Evolutionary conservation across 2,329 filamentous ascomycete genomes (phyloP).

Genomic region (Aspergillus melleus): DNA sequence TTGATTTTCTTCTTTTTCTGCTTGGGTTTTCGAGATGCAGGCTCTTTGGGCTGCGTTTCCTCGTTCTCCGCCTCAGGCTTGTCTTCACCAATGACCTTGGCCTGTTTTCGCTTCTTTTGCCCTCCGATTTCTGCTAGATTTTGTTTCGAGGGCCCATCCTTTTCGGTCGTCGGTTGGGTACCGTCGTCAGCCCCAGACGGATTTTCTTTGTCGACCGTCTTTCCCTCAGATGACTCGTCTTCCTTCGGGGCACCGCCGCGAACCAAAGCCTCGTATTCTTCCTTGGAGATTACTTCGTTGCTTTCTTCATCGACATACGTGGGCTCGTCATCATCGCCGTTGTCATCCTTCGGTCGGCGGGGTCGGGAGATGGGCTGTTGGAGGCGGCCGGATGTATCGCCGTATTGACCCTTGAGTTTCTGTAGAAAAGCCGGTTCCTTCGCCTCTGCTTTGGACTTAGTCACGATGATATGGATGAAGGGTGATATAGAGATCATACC

Average conservation of each 20-base stretch:
- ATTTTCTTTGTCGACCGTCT: conserved; percentile 8
- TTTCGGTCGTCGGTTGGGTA: conserved; percentile 13
- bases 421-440: conserved; percentile 46
- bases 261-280: conserved; percentile 43
- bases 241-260: conserved; percentile 22
- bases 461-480: conserved; percentile 3
- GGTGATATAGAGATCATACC: conserved; percentile 27
- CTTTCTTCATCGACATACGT: conserved; percentile 47
- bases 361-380: conserved; percentile 39
- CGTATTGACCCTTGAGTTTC: conserved; percentile 41
- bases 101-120: conserved; percentile 44
- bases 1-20: conserved; percentile 48
- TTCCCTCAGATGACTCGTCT: conserved; percentile 13
- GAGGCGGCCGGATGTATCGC: conserved; percentile 35
- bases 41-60: conserved; percentile 22
- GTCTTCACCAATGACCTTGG: conserved; percentile 42
- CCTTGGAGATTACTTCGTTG: conserved; percentile 46
- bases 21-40: conserved; percentile 35
- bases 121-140: conserved; percentile 43
- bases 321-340: conserved; percentile 45
- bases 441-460: conserved; percentile 30
- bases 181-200: conserved; percentile 11
- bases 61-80: conserved; percentile 20
- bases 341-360: conserved; percentile 35
- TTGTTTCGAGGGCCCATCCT: conserved; percentile 29